Evolutionary conservation across 441 rosid genomes (phyloP).

Genomic region (Mallotus repandus): DNA sequence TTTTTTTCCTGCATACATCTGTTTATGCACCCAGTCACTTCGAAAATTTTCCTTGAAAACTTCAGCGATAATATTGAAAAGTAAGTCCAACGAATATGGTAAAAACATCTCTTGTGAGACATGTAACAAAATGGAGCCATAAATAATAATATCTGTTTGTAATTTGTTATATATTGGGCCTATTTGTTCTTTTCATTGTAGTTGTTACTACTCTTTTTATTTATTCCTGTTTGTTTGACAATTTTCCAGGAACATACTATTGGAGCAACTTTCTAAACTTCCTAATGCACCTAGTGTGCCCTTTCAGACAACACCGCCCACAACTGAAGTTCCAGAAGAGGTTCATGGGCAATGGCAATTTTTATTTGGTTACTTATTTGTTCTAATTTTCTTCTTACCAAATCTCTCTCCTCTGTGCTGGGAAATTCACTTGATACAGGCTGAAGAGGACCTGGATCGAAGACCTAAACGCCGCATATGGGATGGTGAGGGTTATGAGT

Average conservation of each 20-base stretch:
- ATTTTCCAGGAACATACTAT: conserved; percentile 56
- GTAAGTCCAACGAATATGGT: not conserved
- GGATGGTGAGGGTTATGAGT: conserved; percentile 70
- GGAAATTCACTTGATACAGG: conserved; percentile 40
- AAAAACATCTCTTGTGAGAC: not conserved
- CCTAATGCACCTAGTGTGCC: conserved; percentile 90
- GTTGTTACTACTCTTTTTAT: not conserved
- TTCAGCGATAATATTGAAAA: not conserved
- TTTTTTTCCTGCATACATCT: not conserved
- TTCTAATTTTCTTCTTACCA: not conserved
- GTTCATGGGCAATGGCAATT: conserved; percentile 34
- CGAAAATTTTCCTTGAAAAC: too few species aligned
- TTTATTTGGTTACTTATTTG: conserved; percentile 11
- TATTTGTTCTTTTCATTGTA: not conserved
- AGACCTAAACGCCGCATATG: conserved; percentile 90
- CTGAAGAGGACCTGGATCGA: conserved; percentile 76
- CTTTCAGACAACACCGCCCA: conserved; percentile 73
- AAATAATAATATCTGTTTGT: not conserved
- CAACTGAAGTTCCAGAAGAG: conserved; percentile 74
- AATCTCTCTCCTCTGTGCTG: conserved; percentile 5
- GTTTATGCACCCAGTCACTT: not conserved
- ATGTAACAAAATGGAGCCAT: not conserved
- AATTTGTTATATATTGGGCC: not conserved
- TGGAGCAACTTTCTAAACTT: conserved; percentile 80
- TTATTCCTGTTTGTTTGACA: not conserved